phyloP scores from a whole-genome alignment of 2,329 filamentous ascomycete species.

The Fusarium metavorans region DNA sequence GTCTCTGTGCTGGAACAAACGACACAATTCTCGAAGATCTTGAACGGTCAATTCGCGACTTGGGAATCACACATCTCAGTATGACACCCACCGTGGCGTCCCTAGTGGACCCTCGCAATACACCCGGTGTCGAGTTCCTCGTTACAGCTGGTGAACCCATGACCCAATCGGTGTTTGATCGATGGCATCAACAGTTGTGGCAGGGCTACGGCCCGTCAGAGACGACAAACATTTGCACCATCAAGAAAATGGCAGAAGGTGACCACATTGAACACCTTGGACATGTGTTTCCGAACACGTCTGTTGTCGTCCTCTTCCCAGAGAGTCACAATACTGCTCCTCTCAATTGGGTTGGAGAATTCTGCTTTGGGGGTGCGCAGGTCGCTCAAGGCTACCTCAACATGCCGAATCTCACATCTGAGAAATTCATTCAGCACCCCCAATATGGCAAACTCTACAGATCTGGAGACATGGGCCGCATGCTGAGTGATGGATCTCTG shows the following conservation, averaged over 20 bases:
- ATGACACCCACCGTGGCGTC: constrained; percentile 88
- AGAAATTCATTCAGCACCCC: constrained; percentile 78
- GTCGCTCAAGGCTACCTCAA: constrained; percentile 81
- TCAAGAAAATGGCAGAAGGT: constrained; percentile 69
- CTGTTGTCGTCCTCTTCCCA: constrained; percentile 71
- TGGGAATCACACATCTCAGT: constrained; percentile 82
- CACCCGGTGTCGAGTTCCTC: constrained; percentile 79
- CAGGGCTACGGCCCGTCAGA: constrained; percentile 89
- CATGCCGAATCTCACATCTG: constrained; percentile 68
- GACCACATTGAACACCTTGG: constrained; percentile 84
- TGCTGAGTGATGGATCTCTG: constrained; percentile 82
- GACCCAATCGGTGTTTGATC: constrained; percentile 75
- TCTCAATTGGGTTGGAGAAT: constrained; percentile 79
- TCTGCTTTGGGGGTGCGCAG: constrained; percentile 89
- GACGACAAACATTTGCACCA: constrained; percentile 88
- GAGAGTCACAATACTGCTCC: constrained; percentile 68
- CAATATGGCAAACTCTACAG: constrained; percentile 80
- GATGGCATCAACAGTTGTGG: constrained; percentile 78
- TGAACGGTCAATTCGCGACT: constrained; percentile 71
- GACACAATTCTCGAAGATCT: constrained; percentile 80
- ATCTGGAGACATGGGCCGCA: constrained; percentile 83
- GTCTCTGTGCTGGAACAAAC: constrained; percentile 80
- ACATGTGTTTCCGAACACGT: constrained; percentile 79
- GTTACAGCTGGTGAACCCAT: constrained; percentile 86
- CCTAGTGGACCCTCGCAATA: constrained; percentile 74